Percentiles rank a stretch among this genome's conserved stretches.
These are phyloP conservation scores for Marasmius oreades DNA, from an alignment of 1,284 basidiomycete species.

Conservation along the genomic window DNA sequence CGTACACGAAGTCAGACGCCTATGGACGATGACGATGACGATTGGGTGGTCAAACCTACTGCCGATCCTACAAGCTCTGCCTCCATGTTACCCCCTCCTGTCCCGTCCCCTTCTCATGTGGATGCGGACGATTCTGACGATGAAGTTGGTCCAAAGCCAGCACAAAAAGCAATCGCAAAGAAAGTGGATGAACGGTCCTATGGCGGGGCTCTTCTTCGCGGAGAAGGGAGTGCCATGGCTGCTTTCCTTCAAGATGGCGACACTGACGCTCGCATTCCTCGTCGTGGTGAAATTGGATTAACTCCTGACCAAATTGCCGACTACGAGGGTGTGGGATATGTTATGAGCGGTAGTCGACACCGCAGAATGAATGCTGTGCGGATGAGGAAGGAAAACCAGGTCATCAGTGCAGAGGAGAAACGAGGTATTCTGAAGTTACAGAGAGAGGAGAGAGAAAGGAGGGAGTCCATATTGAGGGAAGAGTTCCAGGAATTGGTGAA, in stretches of 20 bases:
- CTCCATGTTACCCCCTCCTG: conserved; percentile 24
- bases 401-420: conserved; percentile 97
- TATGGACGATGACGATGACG: conserved; percentile 49
- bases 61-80: conserved; percentile 22
- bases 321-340: conserved; percentile 91
- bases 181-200: conserved; percentile 76
- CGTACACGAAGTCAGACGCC: conserved; percentile 29
- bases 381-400: conserved; percentile 98
- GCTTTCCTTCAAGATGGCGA: conserved; percentile 84
- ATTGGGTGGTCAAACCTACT: conserved; percentile 70
- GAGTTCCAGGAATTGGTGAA: conserved; percentile 80
- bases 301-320: conserved; percentile 82
- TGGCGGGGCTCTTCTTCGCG: conserved; percentile 84
- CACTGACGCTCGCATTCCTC: conserved; percentile 87
- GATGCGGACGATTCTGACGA: conserved; percentile 33
- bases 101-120: conserved; percentile 14
- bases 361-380: conserved; percentile 96
- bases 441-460: conserved; percentile 87
- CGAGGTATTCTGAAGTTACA: conserved; percentile 90
- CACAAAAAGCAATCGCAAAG: conserved; percentile 37
- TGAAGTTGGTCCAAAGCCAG: conserved; percentile 60
- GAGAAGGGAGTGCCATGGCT: conserved; percentile 97
- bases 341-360: conserved; percentile 96
- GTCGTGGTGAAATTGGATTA: conserved; percentile 97
- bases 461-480: conserved; percentile 78